A percentile compares a stretch with the other conserved stretches of the same genome.
Evolutionary conservation across 2,329 filamentous ascomycete species (phyloP).

Genomic region (Cladosporium oxysporum): DNA sequence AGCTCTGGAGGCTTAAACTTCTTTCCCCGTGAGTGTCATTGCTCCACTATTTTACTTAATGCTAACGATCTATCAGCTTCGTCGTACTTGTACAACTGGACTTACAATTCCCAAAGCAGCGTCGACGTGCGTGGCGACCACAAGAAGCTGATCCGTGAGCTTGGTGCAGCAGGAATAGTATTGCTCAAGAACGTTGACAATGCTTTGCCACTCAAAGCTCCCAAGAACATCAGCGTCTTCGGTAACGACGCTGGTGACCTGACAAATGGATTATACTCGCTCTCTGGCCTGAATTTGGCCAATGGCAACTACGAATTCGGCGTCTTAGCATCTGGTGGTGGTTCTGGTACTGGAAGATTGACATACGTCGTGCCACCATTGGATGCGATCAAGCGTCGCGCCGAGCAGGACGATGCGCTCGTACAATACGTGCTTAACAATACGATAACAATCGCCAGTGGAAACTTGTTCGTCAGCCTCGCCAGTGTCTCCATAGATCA

Average conservation of each 20-base stretch:
- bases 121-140: constrained; percentile 43
- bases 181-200: constrained; percentile 53
- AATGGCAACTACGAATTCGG: constrained; percentile 40
- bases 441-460: constrained; percentile 34
- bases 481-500: neutral
- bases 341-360: constrained; percentile 44
- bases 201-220: constrained; percentile 54
- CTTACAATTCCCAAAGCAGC: constrained; percentile 31
- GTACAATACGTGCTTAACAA: constrained; percentile 52
- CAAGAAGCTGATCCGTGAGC: constrained; percentile 40
- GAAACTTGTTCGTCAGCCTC: constrained; percentile 31
- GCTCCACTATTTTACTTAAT: neutral
- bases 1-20: constrained; percentile 28
- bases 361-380: constrained; percentile 44
- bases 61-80: neutral
- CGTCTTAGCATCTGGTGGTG: constrained; percentile 47
- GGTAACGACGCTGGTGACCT: constrained; percentile 45
- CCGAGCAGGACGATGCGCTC: constrained; percentile 36
- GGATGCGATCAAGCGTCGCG: constrained; percentile 42
- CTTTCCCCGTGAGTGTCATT: constrained; percentile 13
- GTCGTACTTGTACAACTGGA: constrained; percentile 36
- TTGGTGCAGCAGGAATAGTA: constrained; percentile 45
- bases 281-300: constrained; percentile 3
- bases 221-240: constrained; percentile 42
- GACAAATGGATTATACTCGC: constrained; percentile 48